Evolutionary conservation across 2,329 filamentous ascomycete genomes (phyloP).

Genomic region (Arthrinium puccinioides): DNA sequence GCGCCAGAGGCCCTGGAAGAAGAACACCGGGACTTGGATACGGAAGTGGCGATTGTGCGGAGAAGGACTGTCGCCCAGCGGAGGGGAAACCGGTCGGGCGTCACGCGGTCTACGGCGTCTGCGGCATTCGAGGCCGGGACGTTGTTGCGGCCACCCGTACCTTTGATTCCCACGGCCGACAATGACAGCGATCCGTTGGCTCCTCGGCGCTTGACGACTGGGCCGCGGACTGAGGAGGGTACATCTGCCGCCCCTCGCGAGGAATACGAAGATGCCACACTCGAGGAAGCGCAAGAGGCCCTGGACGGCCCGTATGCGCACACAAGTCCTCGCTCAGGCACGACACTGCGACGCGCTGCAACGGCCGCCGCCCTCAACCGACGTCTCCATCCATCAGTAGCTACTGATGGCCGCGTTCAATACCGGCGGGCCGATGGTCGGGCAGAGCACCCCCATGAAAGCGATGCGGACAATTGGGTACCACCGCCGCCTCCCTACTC

Average conservation of each 20-base stretch:
- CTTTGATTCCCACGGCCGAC: slow-evolving; percentile 17
- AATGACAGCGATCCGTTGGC: background rate
- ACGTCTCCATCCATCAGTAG: slow-evolving; percentile 53
- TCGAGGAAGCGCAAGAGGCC: slow-evolving; percentile 51
- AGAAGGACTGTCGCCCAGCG: slow-evolving; percentile 64
- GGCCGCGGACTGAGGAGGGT: slow-evolving; percentile 8
- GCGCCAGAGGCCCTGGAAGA: slow-evolving; percentile 66
- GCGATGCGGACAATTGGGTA: slow-evolving; percentile 83
- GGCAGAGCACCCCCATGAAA: slow-evolving; percentile 72
- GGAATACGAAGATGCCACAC: slow-evolving; percentile 36
- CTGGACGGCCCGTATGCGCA: slow-evolving; percentile 68
- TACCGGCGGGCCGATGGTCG: slow-evolving; percentile 64
- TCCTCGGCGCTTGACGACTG: slow-evolving; percentile 29
- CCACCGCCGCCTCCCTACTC: slow-evolving; percentile 78
- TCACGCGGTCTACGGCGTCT: slow-evolving; percentile 43
- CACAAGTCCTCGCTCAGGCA: slow-evolving; percentile 61
- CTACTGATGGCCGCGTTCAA: slow-evolving; percentile 46
- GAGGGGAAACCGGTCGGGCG: slow-evolving; percentile 37
- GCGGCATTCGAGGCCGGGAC: slow-evolving; percentile 21
- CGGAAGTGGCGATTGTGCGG: slow-evolving; percentile 72
- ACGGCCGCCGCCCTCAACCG: slow-evolving; percentile 71
- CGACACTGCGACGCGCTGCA: slow-evolving; percentile 64
- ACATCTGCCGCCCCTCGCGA: slow-evolving; percentile 19
- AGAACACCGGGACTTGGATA: slow-evolving; percentile 65
- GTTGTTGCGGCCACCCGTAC: slow-evolving; percentile 23